Percentiles rank a stretch among this genome's conserved stretches.
These are phyloP conservation scores for Chrysanthemum makinoi DNA, from an alignment of 129 eudicot species.

Conservation along the genomic window DNA sequence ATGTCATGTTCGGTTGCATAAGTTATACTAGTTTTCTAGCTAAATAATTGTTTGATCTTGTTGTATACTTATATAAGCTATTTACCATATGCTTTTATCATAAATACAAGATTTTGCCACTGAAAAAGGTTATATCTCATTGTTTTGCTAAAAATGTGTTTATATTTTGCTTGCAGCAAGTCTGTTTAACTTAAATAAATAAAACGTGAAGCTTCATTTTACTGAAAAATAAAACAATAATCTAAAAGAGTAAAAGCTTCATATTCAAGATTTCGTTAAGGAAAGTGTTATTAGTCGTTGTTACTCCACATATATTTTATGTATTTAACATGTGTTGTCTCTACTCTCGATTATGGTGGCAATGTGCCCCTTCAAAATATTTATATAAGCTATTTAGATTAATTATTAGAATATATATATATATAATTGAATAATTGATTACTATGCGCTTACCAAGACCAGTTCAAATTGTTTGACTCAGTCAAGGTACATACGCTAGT, in stretches of 20 bases:
- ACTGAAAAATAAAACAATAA: too few species aligned
- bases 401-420: too few species aligned
- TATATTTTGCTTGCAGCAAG: background rate
- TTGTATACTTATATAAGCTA: background rate
- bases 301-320: too few species aligned
- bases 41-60: background rate
- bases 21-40: background rate
- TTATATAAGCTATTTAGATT: background rate
- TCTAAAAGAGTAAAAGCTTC: too few species aligned
- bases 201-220: background rate
- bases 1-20: background rate
- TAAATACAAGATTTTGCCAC: too few species aligned
- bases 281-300: too few species aligned
- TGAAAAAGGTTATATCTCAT: background rate
- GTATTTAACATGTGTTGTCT: too few species aligned
- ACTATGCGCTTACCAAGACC: too few species aligned
- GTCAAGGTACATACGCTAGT: slow-evolving; percentile 3
- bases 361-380: background rate
- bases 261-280: too few species aligned
- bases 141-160: background rate
- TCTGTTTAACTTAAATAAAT: too few species aligned
- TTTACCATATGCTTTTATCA: background rate
- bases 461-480: background rate
- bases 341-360: slow-evolving; percentile 1
- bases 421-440: too few species aligned